phyloP scores from a whole-genome alignment of 1,139 yeast species.

The Yamadazyma atlantica region DNA sequence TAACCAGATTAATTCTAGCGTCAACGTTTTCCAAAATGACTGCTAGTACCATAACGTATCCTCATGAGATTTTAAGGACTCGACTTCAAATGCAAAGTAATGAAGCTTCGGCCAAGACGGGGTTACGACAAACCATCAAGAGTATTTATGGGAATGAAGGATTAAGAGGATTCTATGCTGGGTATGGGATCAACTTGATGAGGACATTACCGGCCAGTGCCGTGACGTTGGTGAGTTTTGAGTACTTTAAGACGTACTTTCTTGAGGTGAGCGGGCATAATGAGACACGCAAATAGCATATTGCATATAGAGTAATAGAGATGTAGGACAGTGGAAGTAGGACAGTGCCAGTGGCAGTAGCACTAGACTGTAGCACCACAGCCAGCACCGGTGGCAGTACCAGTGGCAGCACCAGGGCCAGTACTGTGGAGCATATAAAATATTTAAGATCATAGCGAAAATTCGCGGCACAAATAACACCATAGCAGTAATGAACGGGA shows the following conservation, averaged over 20 bases:
- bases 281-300: constrained; percentile 8
- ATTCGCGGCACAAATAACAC: too few species aligned
- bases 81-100: constrained; percentile 67
- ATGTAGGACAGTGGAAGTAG: too few species aligned
- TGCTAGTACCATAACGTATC: constrained; percentile 88
- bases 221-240: constrained; percentile 91
- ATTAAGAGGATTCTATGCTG: constrained; percentile 80
- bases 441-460: too few species aligned
- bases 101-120: background rate
- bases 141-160: constrained; percentile 73
- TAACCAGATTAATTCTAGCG: constrained; percentile 58
- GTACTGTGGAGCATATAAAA: too few species aligned
- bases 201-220: constrained; percentile 96
- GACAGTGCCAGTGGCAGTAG: too few species aligned
- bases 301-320: background rate
- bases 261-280: constrained; percentile 33
- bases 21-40: constrained; percentile 83
- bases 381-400: too few species aligned
- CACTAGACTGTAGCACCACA: too few species aligned
- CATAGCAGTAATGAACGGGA: too few species aligned
- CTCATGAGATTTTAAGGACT: constrained; percentile 93
- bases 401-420: too few species aligned
- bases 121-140: constrained; percentile 25
- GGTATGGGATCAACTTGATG: constrained; percentile 79
- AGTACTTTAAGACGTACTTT: constrained; percentile 70